Evolutionary conservation across 2,329 filamentous ascomycete species (phyloP), one percentile per base, ranked within the genome.

Genomic region (Cadophora luteo-olivacea): DNA sequence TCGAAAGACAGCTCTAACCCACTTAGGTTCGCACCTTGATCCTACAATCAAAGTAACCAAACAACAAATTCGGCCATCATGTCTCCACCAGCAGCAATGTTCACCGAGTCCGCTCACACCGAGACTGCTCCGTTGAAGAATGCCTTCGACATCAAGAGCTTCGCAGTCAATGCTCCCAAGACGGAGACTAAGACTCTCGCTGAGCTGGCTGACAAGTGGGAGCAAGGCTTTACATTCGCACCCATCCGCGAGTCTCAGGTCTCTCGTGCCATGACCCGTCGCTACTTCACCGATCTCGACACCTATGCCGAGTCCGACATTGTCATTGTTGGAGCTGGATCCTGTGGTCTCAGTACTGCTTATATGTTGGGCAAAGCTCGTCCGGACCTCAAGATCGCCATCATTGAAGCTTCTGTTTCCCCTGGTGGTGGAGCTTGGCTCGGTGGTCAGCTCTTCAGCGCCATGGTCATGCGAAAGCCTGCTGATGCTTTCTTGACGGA

Each of bases 401-500:
- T 97, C 78, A 87, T 97, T 75, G 94, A 97, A 83, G 92, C 94
- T 52, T 91, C 91, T 60, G 94, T 97, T 57, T 91, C 92, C 63
- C 94, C 94, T 64, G 92, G 92, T 69, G 94, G 94, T 72, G 94
- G 94, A 76, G 94, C 93, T 70, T 97, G 94, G 94, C 89, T 97
- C 57, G 94, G 94, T 68, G 94, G 94, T 22, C 94, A 97, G 84
- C 91, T 97, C 68, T 97, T 97, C 88, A 92, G 89, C 70, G 94
- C 94, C 78, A 97, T 97, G 94, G 87, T 97, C 61, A 94, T 97
- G 90, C 91, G 94, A 76, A 97, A 96, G 85, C 93, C 94, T 14
- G 94, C 94, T 64, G 92, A 97, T 78, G 87, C 87, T 66, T 97
- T 97, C 84, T 84, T 97, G 68, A 84, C 86, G 52, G 93, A 97